Base-by-base conservation (phyloP, 768 basidiomycete species). In the Cytidiella melzeri region DNA sequence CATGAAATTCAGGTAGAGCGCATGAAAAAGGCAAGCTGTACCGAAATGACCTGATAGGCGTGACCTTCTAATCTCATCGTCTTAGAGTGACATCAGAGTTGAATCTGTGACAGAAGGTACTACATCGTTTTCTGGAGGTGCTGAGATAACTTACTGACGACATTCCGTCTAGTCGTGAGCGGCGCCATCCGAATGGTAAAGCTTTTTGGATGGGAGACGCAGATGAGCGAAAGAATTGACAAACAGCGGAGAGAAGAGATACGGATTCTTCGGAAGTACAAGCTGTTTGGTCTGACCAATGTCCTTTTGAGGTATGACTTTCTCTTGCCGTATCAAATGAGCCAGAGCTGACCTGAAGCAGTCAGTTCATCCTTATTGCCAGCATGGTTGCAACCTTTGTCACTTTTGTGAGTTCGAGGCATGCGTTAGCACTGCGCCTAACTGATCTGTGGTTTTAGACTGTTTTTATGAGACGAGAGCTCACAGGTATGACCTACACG, bases 201-300 rank as follows among this genome's bases (percentile, higher is more conserved):
- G 61, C 63, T 76, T 54, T 78, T 75, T 45, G 69, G 66, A n/a
- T 68, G 64, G 72, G 72, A 74, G 47, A 51, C 46, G 5, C 72
- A 75, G 46, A 76, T 84, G 58, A 67, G 74, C 25, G 64, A 73
- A 15, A 70, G 71, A 43, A 68, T 89, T 27, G 67, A 73, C 19
- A 71, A 71, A 21, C 79, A 78, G 57, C 75, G 87, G 48, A 76
- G 82, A 41, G 74, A 74, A 9, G 87, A 91, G 62, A 64, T 91
- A 12, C 51, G 57, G 7, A 74, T 73, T 63, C 67, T 82, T 30
- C 74, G 74, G 69, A 75, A 74, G 56, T 64, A 47, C 68, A 75
- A 75, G 58, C 64, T 53, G 18, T 36, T 41, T 12, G 27, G 28
- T 13, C 28, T 53, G 10, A 56, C 74, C 54, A 74, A 73, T 57